phyloP scores from a whole-genome alignment of 2,329 filamentous ascomycete species.

The Arthrobotrys megalospora region DNA sequence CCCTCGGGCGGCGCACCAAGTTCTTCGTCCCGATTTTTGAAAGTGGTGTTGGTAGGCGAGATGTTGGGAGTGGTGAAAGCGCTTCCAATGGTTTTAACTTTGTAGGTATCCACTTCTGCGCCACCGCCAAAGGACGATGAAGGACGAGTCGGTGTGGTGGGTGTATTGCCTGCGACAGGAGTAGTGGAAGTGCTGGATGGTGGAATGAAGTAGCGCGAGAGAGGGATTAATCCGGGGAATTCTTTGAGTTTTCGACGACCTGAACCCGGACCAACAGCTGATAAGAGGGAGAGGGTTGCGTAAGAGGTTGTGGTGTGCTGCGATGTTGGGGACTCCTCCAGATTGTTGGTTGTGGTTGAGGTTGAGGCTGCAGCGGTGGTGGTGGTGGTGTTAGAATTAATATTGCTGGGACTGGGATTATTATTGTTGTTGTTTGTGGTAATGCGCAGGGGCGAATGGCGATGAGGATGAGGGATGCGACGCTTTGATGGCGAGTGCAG shows the following conservation, averaged over 20 bases:
- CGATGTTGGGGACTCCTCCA: conserved; percentile 27
- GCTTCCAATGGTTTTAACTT: conserved; percentile 11
- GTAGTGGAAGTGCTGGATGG: conserved; percentile 44
- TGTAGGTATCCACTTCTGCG: conserved; percentile 23
- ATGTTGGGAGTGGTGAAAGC: conserved; percentile 33
- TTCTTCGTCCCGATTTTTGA: conserved; percentile 10
- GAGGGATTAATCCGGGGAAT: conserved; percentile 55
- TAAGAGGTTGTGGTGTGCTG: conserved; percentile 44
- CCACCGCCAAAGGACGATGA: conserved; percentile 19
- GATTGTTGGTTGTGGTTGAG: conserved; percentile 2
- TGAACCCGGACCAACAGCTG: conserved; percentile 50
- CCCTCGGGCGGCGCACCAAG: conserved; percentile 2
- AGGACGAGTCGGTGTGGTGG: conserved; percentile 49
- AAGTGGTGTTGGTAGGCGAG: conserved; percentile 16
- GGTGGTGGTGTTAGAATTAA: not conserved
- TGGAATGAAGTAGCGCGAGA: conserved; percentile 60
- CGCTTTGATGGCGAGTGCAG: conserved; percentile 45
- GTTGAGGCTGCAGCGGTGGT: conserved; percentile 3
- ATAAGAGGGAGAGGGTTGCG: conserved; percentile 51
- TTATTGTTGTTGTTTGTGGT: conserved; percentile 38
- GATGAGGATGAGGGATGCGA: conserved; percentile 42
- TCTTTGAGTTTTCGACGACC: conserved; percentile 59
- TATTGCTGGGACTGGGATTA: conserved; percentile 9
- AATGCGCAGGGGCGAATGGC: conserved; percentile 37
- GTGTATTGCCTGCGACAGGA: conserved; percentile 44